Conservation (phyloP, 2,329 filamentous ascomycete genomes). For the Epichloe scottii region DNA sequence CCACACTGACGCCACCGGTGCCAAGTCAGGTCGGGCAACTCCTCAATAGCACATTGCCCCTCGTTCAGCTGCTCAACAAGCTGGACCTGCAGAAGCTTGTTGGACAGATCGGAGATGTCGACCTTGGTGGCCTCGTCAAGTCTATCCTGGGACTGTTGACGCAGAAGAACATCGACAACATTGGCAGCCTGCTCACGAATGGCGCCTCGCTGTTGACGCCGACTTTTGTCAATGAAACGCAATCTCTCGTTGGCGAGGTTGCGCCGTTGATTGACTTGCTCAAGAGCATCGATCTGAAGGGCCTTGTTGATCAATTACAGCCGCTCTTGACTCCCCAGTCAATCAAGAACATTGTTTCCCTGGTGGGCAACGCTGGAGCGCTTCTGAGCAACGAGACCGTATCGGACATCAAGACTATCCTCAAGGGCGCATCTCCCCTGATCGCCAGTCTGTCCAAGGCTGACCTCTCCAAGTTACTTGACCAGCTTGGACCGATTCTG, state of each 20-base stretch:
- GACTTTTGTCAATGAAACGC: slow-evolving; percentile 20
- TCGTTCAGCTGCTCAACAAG: slow-evolving; percentile 18
- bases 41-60: slow-evolving; percentile 16
- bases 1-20: slow-evolving; percentile 25
- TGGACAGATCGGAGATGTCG: slow-evolving; percentile 18
- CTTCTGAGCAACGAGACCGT: slow-evolving; percentile 4
- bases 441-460: slow-evolving; percentile 7
- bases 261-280: slow-evolving; percentile 17
- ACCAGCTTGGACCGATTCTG: slow-evolving; percentile 5
- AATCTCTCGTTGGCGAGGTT: slow-evolving; percentile 22
- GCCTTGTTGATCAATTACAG: slow-evolving; percentile 15
- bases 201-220: slow-evolving; percentile 24
- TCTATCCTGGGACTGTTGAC: slow-evolving; percentile 19
- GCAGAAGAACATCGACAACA: slow-evolving; percentile 19
- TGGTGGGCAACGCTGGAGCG: slow-evolving; percentile 9
- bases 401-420: slow-evolving; percentile 1
- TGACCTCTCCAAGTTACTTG: slow-evolving; percentile 2
- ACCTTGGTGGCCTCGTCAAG: slow-evolving; percentile 19
- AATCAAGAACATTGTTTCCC: slow-evolving; percentile 14
- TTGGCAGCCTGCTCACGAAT: slow-evolving; percentile 23
- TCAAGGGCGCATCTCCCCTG: slow-evolving; percentile 3
- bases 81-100: slow-evolving; percentile 23
- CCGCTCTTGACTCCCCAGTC: slow-evolving; percentile 16
- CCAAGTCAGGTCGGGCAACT: slow-evolving; percentile 18
- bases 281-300: slow-evolving; percentile 21